Evolutionary conservation across 116 monocot species (phyloP).

Genomic region (Papilionanthe hybrid): DNA sequence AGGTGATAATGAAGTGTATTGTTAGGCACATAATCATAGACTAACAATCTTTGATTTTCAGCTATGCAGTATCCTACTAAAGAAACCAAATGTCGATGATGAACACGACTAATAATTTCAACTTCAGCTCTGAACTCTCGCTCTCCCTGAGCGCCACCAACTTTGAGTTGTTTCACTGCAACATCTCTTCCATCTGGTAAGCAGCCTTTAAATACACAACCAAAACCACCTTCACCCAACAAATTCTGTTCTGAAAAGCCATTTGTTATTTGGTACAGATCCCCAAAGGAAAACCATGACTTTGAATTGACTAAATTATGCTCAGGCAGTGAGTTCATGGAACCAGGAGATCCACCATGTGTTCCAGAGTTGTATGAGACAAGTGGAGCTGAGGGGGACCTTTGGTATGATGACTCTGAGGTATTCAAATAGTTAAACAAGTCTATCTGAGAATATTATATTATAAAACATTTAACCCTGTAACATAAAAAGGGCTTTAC

Average conservation of each 20-base stretch:
- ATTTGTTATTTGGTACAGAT: conserved; percentile 60
- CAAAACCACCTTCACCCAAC: conserved; percentile 96
- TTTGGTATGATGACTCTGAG: conserved; percentile 28
- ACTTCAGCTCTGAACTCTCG: conserved; percentile 91
- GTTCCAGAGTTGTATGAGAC: conserved; percentile 30
- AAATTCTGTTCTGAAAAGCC: conserved; percentile 68
- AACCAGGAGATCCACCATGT: conserved; percentile 20
- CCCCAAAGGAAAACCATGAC: conserved; percentile 66
- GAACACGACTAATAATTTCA: conserved; percentile 88
- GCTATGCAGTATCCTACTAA: conserved; percentile 89
- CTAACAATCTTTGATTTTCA: conserved; percentile 70
- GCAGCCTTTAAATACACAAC: conserved; percentile 83
- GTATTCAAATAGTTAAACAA: conserved; percentile 7
- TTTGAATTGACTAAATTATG: conserved; percentile 48
- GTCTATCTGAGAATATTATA: neutral
- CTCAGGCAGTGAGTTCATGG: conserved; percentile 34
- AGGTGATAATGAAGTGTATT: conserved; percentile 84
- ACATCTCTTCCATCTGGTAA: conserved; percentile 78
- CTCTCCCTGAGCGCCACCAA: conserved; percentile 79
- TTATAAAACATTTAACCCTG: neutral
- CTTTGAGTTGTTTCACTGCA: conserved; percentile 89
- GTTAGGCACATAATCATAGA: conserved; percentile 95
- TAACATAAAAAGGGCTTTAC: conserved; percentile 12
- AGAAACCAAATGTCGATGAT: conserved; percentile 98
- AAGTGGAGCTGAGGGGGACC: conserved; percentile 44